Conservation (phyloP, 2,329 filamentous ascomycete genomes). For the Claviceps maximensis region DNA sequence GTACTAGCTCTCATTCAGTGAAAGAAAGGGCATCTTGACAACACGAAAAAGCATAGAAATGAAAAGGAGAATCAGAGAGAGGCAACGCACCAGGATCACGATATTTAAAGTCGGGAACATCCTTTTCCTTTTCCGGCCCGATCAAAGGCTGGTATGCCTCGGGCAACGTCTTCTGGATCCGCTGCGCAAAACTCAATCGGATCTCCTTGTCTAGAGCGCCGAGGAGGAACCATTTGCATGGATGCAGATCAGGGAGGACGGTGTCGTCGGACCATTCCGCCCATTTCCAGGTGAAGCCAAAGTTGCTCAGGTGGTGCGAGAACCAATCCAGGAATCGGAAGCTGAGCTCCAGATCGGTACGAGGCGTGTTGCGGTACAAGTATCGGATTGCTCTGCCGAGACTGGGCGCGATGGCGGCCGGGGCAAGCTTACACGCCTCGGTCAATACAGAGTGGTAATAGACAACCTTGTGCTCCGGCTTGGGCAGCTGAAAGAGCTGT, state of each 20-base stretch:
- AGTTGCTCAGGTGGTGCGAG: slow-evolving; percentile 93
- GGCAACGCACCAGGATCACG: slow-evolving; percentile 50
- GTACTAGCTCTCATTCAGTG: too few species aligned
- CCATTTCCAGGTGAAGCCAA: slow-evolving; percentile 99
- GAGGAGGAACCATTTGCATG: slow-evolving; percentile 84
- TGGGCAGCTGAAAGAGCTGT: slow-evolving; percentile 78
- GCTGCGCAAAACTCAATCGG: slow-evolving; percentile 85
- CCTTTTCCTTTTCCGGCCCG: slow-evolving; percentile 77
- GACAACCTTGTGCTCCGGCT: slow-evolving; percentile 81
- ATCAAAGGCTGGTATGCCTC: slow-evolving; percentile 72
- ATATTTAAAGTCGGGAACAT: slow-evolving; percentile 94
- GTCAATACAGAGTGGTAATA: slow-evolving; percentile 95
- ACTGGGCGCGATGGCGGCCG: slow-evolving; percentile 89
- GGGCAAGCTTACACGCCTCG: slow-evolving; percentile 89
- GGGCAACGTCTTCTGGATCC: slow-evolving; percentile 87
- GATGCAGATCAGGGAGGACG: slow-evolving; percentile 60
- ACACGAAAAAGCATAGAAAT: not conserved
- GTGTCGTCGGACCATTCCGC: slow-evolving; percentile 90
- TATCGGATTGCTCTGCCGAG: slow-evolving; percentile 86
- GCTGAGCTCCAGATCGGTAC: slow-evolving; percentile 73
- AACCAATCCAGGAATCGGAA: slow-evolving; percentile 97
- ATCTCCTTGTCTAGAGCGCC: slow-evolving; percentile 95
- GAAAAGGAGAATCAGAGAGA: not conserved
- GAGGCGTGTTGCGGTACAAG: slow-evolving; percentile 69
- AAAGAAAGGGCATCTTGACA: not conserved